Base-by-base conservation (phyloP, 495 filamentous ascomycete genomes). In the Lasiosphaeria hispida region DNA sequence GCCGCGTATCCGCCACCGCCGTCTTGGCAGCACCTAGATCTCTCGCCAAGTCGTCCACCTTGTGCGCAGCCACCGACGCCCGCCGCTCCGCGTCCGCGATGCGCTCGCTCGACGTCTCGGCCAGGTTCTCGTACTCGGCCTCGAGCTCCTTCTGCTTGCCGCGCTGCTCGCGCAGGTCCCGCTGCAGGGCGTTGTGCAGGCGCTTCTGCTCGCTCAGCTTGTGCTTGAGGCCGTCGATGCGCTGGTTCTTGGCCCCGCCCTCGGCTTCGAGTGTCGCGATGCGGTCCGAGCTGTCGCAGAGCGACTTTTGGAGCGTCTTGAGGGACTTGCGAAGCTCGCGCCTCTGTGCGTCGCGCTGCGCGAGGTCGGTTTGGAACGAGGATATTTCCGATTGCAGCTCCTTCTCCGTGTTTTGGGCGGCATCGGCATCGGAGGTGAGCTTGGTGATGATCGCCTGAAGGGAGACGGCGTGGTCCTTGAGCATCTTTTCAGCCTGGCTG, bases 161-260 rank as follows among this genome's bases (percentile, higher is more conserved):
- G 33, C 49, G 49, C 35, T 52, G 49, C 49, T n/a, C 36, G 33
- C 49, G 49, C n/a, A 52, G 35, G 14, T 52, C 49, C n/a, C 49
- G 49, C 7, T n/a, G 38, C n/a, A 52, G 14, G 4, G 35, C 15
- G 7, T 34, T 18, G 35, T 36, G 49, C 3, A 52, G n/a, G 6
- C 49, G 49, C 7, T 52, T 36, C 36, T 52, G 35, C 35, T 52
- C 49, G 8, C 14, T 34, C n/a, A 52, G 34, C n/a, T 23, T 14
- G 15, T 52, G 49, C 10, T 36, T 34, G 15, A 52, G 35, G 35
- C 35, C 19, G 11, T 38, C 49, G 35, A 52, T 23, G 9, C 15
- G n/a, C 15, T 52, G 49, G 35, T 52, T 34, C 15, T 40, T 38
- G 49, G 36, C 49, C 14, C 15, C 14, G 49, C n/a, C 11, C 13